A percentile compares a stretch with the other conserved stretches of the same genome.
Evolutionary conservation across 2,329 filamentous ascomycete genomes (phyloP).

Genomic region (Tolypocladium amazonense): DNA sequence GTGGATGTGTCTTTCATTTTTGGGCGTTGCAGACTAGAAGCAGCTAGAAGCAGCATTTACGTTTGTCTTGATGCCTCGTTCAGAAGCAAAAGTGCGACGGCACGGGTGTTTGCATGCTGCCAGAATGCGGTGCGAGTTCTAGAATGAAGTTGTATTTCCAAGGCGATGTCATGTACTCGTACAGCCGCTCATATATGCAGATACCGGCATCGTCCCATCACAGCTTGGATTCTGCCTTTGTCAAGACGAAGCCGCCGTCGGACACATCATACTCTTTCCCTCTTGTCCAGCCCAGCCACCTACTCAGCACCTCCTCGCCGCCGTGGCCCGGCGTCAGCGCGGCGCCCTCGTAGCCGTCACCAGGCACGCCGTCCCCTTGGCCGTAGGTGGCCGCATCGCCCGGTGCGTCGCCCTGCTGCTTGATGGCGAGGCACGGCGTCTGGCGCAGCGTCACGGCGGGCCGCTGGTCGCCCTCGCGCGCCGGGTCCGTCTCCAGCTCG

Average conservation of each 20-base stretch:
- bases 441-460: conserved; percentile 57
- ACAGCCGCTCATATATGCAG: not conserved
- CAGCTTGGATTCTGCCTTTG: conserved; percentile 18
- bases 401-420: conserved; percentile 24
- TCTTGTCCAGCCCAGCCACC: conserved; percentile 70
- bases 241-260: conserved; percentile 49
- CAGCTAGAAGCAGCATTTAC: not conserved
- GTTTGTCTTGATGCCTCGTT: not conserved
- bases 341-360: conserved; percentile 54
- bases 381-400: conserved; percentile 34
- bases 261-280: conserved; percentile 61
- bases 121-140: not conserved
- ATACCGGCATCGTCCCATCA: conserved; percentile 7
- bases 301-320: conserved; percentile 55
- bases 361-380: conserved; percentile 54
- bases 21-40: not conserved
- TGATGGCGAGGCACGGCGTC: conserved; percentile 58
- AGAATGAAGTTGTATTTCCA: not conserved
- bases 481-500: conserved; percentile 49
- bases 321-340: conserved; percentile 57
- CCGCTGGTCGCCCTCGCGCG: conserved; percentile 57
- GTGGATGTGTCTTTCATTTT: not conserved
- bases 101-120: no score
- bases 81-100: no score
- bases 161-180: not conserved